Conservation (phyloP, 805 yeast genomes). For the Candida pseudofarinosa region DNA sequence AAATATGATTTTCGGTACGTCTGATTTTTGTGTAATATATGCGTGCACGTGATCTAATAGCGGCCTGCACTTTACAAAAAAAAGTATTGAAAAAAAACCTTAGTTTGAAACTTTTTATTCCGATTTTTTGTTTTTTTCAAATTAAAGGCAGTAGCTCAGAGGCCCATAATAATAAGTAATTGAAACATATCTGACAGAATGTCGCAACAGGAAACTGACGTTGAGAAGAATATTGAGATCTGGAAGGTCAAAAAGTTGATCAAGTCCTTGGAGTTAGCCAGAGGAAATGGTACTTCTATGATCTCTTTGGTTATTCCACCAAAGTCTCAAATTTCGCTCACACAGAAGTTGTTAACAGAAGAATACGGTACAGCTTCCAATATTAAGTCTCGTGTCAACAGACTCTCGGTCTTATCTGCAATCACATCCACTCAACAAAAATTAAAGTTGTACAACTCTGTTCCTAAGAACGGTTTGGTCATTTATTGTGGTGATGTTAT, state of each 20-base stretch:
- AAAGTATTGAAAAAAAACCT: not conserved
- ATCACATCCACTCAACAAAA: slow-evolving; percentile 98
- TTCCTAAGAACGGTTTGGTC: slow-evolving; percentile 94
- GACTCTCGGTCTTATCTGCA: slow-evolving; percentile 92
- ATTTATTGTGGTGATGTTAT: slow-evolving; percentile 97
- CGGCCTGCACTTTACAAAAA: too few relatives aligned
- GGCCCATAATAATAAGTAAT: not conserved
- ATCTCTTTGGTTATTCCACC: slow-evolving; percentile 96
- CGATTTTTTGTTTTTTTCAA: not conserved
- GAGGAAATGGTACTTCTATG: slow-evolving; percentile 99
- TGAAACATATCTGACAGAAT: slow-evolving; percentile 5
- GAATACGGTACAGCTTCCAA: slow-evolving; percentile 99
- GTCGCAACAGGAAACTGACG: slow-evolving; percentile 52
- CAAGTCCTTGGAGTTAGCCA: slow-evolving; percentile 81
- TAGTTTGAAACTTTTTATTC: not conserved
- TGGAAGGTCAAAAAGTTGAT: slow-evolving; percentile 97
- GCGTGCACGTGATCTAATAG: too few relatives aligned
- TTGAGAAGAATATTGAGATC: slow-evolving; percentile 95
- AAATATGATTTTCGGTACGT: not conserved
- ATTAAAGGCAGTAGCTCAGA: not conserved
- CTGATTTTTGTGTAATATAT: too few relatives aligned
- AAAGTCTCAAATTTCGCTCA: slow-evolving; percentile 83
- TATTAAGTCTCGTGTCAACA: slow-evolving; percentile 95
- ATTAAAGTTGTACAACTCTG: slow-evolving; percentile 79
- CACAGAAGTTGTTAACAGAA: slow-evolving; percentile 89